Base-by-base conservation (phyloP, 441 rosid genomes). In the Codiaeum variegatum region DNA sequence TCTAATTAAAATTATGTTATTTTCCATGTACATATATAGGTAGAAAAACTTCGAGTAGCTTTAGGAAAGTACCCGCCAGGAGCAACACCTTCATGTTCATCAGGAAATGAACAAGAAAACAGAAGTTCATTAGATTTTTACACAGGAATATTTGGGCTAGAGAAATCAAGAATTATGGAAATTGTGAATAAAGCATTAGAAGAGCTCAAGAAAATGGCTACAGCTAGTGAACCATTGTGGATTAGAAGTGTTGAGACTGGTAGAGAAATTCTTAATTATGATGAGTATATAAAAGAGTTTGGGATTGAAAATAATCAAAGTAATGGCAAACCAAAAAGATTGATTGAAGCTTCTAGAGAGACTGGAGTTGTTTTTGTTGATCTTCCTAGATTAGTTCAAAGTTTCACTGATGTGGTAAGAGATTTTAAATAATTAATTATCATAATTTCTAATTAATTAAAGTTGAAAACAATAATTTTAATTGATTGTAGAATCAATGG, bases 321-420 rank as follows among this genome's bases (percentile, higher is more conserved):
- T 23, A 80, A 26, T 40, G 84, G 81, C 24, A 78, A 76, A 59
- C 80, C 87, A 23, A 88, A 87, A 69, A 82, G 87, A 55, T 85
- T 90, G 66, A 91, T 94, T 12, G 99, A 94, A 74, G 99, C 94
- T 36, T 94, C 99, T 2, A 86, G 98, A 79, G 98, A 90, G 31
- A 82, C 84, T 15, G 88, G 94, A 62, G 85, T 90, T 49, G 96
- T 91, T 74, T 91, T 94, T 28, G 76, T 90, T 26, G 99, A 94
- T 83, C 87, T 92, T 55, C 94, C 94, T 7, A 84, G 87, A 59
- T 88, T 94, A 9, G 82, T 94, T 38, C 97, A 88, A 72, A 74
- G 88, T 75, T 92, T 94, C 88, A 85, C 87, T 87, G 99, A 94
- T 76, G 93, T 83, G 91, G 99, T 94, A 60, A 60, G 77, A 80